Base-by-base conservation (phyloP, 176 grass and related monocot species). In the Thalia dealbata region DNA sequence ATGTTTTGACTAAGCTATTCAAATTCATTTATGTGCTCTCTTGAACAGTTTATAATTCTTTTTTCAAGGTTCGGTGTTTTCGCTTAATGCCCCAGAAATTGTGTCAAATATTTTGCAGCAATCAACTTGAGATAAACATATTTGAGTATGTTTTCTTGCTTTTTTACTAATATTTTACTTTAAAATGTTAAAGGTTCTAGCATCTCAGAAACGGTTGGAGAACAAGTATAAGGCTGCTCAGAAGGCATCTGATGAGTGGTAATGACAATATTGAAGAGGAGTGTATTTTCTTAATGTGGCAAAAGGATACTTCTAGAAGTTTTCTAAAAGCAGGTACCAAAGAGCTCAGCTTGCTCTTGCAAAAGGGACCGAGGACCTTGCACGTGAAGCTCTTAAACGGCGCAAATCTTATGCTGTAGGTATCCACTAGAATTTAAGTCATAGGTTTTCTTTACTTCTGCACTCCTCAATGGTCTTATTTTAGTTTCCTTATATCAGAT, bases 341-440 rank as follows among this genome's bases (percentile, higher is more conserved):
- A 88, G 86, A 67, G 95, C 95, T 74, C 95, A 99, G 58, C 87
- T 99, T 75, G 95, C 95, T 80, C 95, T 99, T 84, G 86, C 86
- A 48, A 99, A 93, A 85, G 90, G 90, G 12, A 90, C 93, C 4
- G 95, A 99, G 74, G 95, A 95, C 82, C 95, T 99, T 78, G 90
- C 95, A 70, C 90, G 90, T 77, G 95, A 99, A 78, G 95, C 95
- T 71, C 90, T 99, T 69, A 99, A 99, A 73, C 87, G 95, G 22
- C 87, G 90, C 60, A 99, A 99, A 91, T 99, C 95, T 80, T 99
- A 86, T 88, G 90, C 95, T 91, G 95, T 99, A 82, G 24, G 90
- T 85, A 81, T 75, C 73, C 50, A 13, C 5, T 48, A 23, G 45
- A 19, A 27, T 75, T 32, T 28, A 21, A 27, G 38, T 25, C 42